Evolutionary conservation across 768 basidiomycete genomes (phyloP), one percentile per base, ranked within the genome.

Genomic region (Lentinula sp.): DNA sequence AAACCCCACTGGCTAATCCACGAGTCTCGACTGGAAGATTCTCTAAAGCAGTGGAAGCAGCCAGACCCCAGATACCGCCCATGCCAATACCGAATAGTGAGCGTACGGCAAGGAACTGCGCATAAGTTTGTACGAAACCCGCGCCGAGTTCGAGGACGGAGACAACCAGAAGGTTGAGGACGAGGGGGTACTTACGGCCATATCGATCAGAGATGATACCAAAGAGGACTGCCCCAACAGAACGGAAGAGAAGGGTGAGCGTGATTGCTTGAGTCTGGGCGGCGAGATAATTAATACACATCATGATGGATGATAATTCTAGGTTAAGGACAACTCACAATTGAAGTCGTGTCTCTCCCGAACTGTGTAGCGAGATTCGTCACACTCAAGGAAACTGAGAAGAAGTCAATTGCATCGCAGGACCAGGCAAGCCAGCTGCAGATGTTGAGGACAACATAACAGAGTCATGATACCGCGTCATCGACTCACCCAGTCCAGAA

Each of bases 161-260:
- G 62, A 93, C 83, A 52, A 95, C 68, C 23, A 92, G 48, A 18
- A 95, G 78, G 70, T 94, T 95, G 64, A 67, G 64, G 34, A 96
- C 84, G 6, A 95, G 79, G 2, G 94, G 94, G 94, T 94, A 98
- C 79, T 95, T 96, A 32, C 95, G 83, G 4, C 95, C 95, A 70
- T 79, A 57, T 10, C 95, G 84, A 70, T 97, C 95, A 1, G 89
- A 90, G n/a, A 88, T 66, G 43, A 94, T 70, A 45, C 93, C 94
- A 65, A 96, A 95, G 66, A 94, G 75, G 56, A 93, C 87, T 48
- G 89, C 89, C 40, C 89, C 90, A 54, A 83, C 75, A 3, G 91
- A 89, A 62, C 95, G 85, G 79, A 97, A 89, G 15, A 98, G 83
- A 1, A 98, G 79, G 0, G 95, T 97, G 53, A 97, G 79, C 4